Base-by-base conservation (phyloP, 495 filamentous ascomycete genomes). In the Podospora didyma region DNA sequence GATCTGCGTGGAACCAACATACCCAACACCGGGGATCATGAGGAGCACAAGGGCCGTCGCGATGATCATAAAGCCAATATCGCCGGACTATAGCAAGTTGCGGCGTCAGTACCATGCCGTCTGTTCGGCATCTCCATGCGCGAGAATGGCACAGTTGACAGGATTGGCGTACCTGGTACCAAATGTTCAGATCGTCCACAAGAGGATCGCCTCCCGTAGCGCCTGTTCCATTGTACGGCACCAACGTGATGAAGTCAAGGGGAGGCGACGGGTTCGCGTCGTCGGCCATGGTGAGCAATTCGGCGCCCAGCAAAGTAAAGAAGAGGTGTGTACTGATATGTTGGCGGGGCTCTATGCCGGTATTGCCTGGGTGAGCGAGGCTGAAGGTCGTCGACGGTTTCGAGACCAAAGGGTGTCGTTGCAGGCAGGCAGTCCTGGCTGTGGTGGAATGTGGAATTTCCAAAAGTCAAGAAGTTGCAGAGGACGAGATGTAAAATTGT, bases 21-120 rank as follows among this genome's bases (percentile, higher is more conserved):
- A 76, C 66, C 79, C 93, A 70, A 97, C 90, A 58, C 93, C 93
- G 5, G 93, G 93, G 75, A 97, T 96, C 93, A 97, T 97, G 65
- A 97, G 83, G 57, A 97, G 74, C 42, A 97, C 92, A 14, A 97
- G 82, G 14, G 90, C 93, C 5, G 93, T 92, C 3, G 90, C 81
- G 6, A 83, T 87, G 60, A 97, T 81, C 74, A 96, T 85, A 87
- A 88, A 97, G 20, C 89, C 87, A 49, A 95, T 91, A 75, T 97
- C 89, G 58, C 93, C 93, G 49, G 84, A 77, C 87, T 96, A 48
- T 42, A n/a, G 22, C 7, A 42, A 14, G 42, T 20, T n/a, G 41
- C 39, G 53, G 41, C 37, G 28, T 63, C 34, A 19, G 16, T 28
- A 21, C 9, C 20, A 21, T 20, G 22, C 37, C 19, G n/a, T 9